A percentile compares a stretch with the other conserved stretches of the same genome.
These are phyloP conservation scores for Leccinum pachyderme DNA, from an alignment of 1,284 basidiomycete genomes.

Conservation along the genomic window DNA sequence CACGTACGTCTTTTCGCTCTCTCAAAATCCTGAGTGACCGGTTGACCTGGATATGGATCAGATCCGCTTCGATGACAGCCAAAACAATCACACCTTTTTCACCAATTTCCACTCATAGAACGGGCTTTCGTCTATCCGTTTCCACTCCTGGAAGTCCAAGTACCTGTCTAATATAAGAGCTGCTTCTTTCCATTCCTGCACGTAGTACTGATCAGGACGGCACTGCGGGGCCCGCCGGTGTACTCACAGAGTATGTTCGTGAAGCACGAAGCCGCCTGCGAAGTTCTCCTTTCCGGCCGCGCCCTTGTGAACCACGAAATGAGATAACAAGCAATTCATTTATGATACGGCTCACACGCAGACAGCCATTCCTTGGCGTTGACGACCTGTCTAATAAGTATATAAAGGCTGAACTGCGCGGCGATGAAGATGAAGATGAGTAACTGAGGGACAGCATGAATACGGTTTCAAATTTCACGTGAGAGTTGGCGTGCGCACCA, in stretches of 20 bases:
- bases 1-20: constrained; percentile 76
- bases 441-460: constrained; percentile 41
- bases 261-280: constrained; percentile 76
- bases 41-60: constrained; percentile 46
- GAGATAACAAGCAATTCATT: background rate
- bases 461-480: background rate
- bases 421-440: constrained; percentile 86
- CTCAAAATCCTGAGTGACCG: constrained; percentile 62
- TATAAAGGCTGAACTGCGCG: constrained; percentile 83
- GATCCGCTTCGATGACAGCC: background rate
- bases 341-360: constrained; percentile 60
- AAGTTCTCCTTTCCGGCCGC: constrained; percentile 79
- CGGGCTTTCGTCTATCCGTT: constrained; percentile 78
- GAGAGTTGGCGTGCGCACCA: constrained; percentile 52
- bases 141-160: constrained; percentile 87
- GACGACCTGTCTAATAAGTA: constrained; percentile 87
- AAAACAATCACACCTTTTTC: constrained; percentile 50
- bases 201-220: background rate
- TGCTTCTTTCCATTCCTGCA: constrained; percentile 80
- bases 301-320: constrained; percentile 48
- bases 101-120: constrained; percentile 90
- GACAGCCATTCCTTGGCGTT: constrained; percentile 91
- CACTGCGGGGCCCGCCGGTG: background rate
- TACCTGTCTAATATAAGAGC: constrained; percentile 81
- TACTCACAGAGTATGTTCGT: constrained; percentile 59